phyloP scores from a whole-genome alignment of 2,329 filamentous ascomycete species.

The Parastagonospora avenae region DNA sequence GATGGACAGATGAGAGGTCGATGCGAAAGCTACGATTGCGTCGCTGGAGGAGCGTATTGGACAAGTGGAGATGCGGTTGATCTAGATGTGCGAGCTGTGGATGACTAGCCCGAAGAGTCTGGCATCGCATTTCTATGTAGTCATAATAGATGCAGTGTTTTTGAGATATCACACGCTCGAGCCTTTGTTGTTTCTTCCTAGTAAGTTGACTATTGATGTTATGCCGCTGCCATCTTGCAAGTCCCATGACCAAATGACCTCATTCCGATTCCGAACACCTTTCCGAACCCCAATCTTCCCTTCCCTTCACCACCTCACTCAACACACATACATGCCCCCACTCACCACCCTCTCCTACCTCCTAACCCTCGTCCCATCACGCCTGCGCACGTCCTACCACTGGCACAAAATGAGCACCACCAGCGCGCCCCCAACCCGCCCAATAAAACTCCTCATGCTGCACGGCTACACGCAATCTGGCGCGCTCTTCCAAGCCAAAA shows the following conservation, averaged over 20 bases:
- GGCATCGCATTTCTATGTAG: no score
- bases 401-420: conserved; percentile 36
- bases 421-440: conserved; percentile 35
- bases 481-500: conserved; percentile 82
- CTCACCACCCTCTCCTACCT: conserved; percentile 6
- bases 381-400: conserved; percentile 22
- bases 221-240: no score
- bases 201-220: no score
- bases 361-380: conserved; percentile 17
- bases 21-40: no score
- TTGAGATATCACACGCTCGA: no score
- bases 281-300: neutral
- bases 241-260: neutral
- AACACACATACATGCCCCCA: conserved; percentile 9
- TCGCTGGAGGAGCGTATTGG: no score
- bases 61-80: no score
- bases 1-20: no score
- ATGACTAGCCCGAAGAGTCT: no score
- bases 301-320: neutral
- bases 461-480: conserved; percentile 90
- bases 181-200: no score
- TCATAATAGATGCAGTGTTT: no score
- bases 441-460: conserved; percentile 56
- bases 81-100: no score
- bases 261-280: neutral